Conservation (phyloP, 495 filamentous ascomycete species). For the Aspergillus affinis region DNA sequence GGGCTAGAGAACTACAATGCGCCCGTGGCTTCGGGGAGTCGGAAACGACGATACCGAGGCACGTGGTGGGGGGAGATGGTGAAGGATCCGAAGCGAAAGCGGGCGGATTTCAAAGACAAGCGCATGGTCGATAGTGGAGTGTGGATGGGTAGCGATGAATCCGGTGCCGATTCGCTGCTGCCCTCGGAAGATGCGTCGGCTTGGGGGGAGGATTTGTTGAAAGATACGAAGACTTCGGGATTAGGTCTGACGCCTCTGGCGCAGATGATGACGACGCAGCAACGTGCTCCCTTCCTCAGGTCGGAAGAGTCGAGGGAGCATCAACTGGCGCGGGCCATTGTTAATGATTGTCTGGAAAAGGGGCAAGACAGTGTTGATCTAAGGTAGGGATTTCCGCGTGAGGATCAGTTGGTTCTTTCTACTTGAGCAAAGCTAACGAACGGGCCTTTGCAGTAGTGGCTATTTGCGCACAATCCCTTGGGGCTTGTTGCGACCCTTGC, state of each 20-base stretch:
- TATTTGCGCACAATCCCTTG: conserved; percentile 34
- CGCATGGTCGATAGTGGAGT: conserved; percentile 77
- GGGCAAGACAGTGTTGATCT: conserved; percentile 64
- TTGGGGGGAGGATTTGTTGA: conserved; percentile 43
- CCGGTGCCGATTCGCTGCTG: conserved; percentile 31
- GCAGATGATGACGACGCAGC: not conserved
- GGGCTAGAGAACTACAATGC: conserved; percentile 68
- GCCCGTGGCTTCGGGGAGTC: conserved; percentile 36
- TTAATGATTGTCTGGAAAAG: conserved; percentile 59
- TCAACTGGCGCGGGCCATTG: conserved; percentile 35
- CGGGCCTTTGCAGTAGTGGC: conserved; percentile 30
- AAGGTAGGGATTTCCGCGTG: conserved; percentile 49
- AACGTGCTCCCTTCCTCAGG: conserved; percentile 14
- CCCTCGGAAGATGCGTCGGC: conserved; percentile 35
- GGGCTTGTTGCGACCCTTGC: conserved; percentile 53
- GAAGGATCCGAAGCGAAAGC: conserved; percentile 47
- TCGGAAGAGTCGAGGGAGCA: conserved; percentile 39
- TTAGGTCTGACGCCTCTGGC: not conserved
- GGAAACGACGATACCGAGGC: conserved; percentile 66
- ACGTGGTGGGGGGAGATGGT: conserved; percentile 69
- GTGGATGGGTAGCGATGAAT: conserved; percentile 72
- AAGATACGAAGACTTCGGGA: conserved; percentile 22
- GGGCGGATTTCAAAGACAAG: conserved; percentile 55
- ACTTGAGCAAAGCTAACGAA: not conserved
- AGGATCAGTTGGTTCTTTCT: conserved; percentile 1